These are phyloP conservation scores for Phytophthora niederhauseri DNA, from an alignment of 352 stramenopile species.

Conservation along the genomic window DNA sequence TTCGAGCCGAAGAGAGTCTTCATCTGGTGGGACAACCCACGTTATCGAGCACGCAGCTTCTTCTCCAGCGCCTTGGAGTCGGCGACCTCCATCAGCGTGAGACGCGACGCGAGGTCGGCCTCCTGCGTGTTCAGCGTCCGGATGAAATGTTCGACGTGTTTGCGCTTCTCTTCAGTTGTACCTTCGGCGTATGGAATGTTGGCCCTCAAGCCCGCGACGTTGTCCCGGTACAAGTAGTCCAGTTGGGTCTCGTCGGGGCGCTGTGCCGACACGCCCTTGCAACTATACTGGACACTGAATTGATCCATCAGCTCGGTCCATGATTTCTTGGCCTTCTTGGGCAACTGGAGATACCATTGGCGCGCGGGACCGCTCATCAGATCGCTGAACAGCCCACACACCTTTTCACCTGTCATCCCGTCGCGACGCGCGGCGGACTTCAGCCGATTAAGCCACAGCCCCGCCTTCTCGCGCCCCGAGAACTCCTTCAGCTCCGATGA, in stretches of 20 bases:
- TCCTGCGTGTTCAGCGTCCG: no score
- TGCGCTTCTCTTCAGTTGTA: not conserved
- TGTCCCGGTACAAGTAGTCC: not conserved
- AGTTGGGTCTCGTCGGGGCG: not conserved
- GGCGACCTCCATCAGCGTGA: no score
- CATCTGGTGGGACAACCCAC: not conserved
- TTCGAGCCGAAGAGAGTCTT: slow-evolving; percentile 9
- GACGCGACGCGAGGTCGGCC: no score
- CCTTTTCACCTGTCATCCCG: not conserved
- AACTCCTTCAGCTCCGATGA: no score
- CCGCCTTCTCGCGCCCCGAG: slow-evolving; percentile 10
- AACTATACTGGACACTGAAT: slow-evolving; percentile 15
- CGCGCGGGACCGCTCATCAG: slow-evolving; percentile 7
- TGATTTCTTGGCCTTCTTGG: not conserved
- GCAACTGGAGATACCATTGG: slow-evolving; percentile 22
- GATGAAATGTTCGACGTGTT: no score
- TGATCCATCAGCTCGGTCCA: slow-evolving; percentile 1
- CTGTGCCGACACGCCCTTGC: not conserved
- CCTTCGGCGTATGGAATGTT: not conserved
- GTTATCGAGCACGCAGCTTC: slow-evolving; percentile 8
- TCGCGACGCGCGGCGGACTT: slow-evolving; percentile 12
- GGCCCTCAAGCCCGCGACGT: not conserved
- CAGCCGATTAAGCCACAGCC: slow-evolving; percentile 14
- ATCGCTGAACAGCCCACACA: slow-evolving; percentile 23
- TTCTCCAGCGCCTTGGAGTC: slow-evolving; percentile 1